A percentile compares a stretch with the other conserved stretches of the same genome.
Conservation (phyloP, 768 basidiomycete genomes). For the Tulasnella sp. region DNA sequence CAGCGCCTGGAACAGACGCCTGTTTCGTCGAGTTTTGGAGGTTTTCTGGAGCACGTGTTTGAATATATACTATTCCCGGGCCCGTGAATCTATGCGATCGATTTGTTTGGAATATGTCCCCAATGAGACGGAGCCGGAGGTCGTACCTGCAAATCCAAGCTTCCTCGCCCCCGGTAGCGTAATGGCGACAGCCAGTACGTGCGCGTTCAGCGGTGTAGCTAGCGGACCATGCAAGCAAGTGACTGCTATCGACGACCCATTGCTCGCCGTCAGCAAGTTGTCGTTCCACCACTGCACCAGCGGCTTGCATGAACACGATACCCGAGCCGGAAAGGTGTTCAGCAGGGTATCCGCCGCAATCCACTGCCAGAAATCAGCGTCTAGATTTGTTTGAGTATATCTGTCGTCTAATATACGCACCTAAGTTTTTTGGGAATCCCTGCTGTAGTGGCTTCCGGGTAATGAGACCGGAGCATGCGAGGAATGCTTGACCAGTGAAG, state of each 20-base stretch:
- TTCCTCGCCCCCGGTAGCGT: constrained; percentile 23
- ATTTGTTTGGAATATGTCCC: not conserved
- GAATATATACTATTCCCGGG: constrained; percentile 26
- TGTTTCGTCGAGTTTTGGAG: constrained; percentile 10
- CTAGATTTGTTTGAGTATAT: not conserved
- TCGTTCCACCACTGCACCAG: constrained; percentile 25
- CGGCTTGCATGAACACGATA: constrained; percentile 24
- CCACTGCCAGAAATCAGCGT: not conserved
- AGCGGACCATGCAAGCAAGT: constrained; percentile 28
- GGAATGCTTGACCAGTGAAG: constrained; percentile 24
- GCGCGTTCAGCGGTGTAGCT: constrained; percentile 26
- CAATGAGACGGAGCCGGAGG: not conserved
- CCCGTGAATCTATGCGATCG: constrained; percentile 23
- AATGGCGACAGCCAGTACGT: constrained; percentile 24
- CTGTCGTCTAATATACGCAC: constrained; percentile 17
- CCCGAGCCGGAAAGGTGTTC: constrained; percentile 21
- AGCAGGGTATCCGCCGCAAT: constrained; percentile 28
- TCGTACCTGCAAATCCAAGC: constrained; percentile 26
- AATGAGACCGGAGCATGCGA: constrained; percentile 23
- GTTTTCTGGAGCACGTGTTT: constrained; percentile 25
- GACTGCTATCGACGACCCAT: constrained; percentile 28
- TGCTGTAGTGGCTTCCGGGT: constrained; percentile 22
- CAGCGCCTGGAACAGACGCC: not conserved
- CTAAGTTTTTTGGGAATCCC: constrained; percentile 23
- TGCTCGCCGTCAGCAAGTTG: constrained; percentile 24